Evolutionary conservation across 179 eudicot genomes (phyloP).

Genomic region (Heliamphora pulchella): DNA sequence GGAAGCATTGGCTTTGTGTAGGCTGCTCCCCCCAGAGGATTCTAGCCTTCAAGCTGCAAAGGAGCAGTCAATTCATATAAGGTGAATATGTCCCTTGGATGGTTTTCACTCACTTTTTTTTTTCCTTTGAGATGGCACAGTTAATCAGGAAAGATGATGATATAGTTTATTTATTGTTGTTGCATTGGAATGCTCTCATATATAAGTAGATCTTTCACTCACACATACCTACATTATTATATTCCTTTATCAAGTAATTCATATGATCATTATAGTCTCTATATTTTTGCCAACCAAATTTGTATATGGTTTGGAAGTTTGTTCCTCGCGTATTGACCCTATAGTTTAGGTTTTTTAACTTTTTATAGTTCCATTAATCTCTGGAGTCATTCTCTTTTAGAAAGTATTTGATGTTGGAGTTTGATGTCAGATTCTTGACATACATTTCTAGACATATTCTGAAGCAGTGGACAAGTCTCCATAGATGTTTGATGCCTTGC

Average conservation of each 20-base stretch:
- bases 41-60: conserved; percentile 88
- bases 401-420: background rate
- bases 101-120: background rate
- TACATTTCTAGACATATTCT: background rate
- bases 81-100: conserved; percentile 33
- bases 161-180: background rate
- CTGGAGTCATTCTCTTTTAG: background rate
- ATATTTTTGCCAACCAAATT: background rate
- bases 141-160: background rate
- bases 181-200: background rate
- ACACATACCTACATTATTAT: no score
- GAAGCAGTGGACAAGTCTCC: background rate
- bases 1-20: conserved; percentile 92
- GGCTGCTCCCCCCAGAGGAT: conserved; percentile 93
- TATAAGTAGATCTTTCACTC: background rate
- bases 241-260: background rate
- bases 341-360: background rate
- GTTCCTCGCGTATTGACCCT: background rate
- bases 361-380: background rate
- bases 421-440: background rate
- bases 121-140: background rate
- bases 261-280: background rate
- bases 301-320: background rate
- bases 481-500: background rate
- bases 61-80: conserved; percentile 93